Evolutionary conservation across 2,329 filamentous ascomycete species (phyloP).

Genomic region (Immersiporthe knoxdaviesiana): DNA sequence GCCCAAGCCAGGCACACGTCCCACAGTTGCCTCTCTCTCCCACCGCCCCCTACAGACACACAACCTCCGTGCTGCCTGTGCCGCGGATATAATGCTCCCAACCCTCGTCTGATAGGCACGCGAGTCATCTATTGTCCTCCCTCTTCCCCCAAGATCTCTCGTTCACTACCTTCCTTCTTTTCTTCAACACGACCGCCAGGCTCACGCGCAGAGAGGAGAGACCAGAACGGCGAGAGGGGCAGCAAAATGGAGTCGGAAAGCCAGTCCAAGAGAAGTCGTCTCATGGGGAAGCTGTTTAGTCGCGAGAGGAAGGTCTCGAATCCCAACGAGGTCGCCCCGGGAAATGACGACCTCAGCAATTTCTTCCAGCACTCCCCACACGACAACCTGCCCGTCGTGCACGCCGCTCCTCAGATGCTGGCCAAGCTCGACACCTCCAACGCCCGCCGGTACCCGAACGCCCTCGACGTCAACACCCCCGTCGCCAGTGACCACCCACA

Average conservation of each 20-base stretch:
- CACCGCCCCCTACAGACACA: too few relatives aligned
- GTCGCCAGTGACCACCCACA: conserved; percentile 34
- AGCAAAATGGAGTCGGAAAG: conserved; percentile 26
- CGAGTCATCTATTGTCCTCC: conserved; percentile 19
- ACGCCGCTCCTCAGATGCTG: conserved; percentile 55
- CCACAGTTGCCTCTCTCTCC: conserved; percentile 5
- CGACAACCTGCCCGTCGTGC: conserved; percentile 58
- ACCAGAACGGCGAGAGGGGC: conserved; percentile 13
- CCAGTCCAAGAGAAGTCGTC: conserved; percentile 50
- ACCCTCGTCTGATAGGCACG: conserved; percentile 24
- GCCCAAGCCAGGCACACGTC: conserved; percentile 5
- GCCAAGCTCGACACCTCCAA: conserved; percentile 58
- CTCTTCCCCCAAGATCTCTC: background rate
- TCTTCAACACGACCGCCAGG: background rate
- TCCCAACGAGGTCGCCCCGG: conserved; percentile 47
- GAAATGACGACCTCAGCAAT: conserved; percentile 56
- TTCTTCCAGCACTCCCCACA: conserved; percentile 58
- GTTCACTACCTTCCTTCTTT: too few relatives aligned
- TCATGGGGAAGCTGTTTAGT: conserved; percentile 67
- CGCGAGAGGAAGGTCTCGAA: conserved; percentile 42
- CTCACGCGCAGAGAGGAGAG: background rate
- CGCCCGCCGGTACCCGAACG: conserved; percentile 60
- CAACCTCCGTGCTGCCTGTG: background rate
- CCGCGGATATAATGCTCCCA: conserved; percentile 21
- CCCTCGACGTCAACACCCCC: conserved; percentile 48